Base-by-base conservation (phyloP, 139 green algal species). In the Limnomonas spitsbergensis region DNA sequence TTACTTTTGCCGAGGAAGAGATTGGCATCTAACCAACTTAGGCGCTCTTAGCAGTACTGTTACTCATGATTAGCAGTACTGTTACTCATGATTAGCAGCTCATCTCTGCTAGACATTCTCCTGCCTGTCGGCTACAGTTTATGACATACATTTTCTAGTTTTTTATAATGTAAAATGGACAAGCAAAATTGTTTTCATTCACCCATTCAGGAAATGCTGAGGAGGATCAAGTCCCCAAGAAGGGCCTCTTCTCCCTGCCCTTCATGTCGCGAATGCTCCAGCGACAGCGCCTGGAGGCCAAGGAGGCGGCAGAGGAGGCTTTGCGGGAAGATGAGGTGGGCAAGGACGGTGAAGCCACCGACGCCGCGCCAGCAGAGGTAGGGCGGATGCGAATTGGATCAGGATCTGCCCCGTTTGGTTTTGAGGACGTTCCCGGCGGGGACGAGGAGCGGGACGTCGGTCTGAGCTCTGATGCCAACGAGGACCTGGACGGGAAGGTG, bases 241-340 rank as follows among this genome's bases (percentile, higher is more conserved):
- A 77, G 40, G 70, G 70, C 4, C 70, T 77, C 31, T 77, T 77
- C 70, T 84, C 85, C 9, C 88, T 99, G 75, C 95, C 95, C 29
- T 99, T 99, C 88, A 98, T 98, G 94, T 76, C 83, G 53, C 80
- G 94, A 0, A 92, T 92, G 9, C 77, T 93, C 53, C 87, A 93
- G 80, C 76, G 79, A 76, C 83, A 88, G 82, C 79, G 84, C 6
- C 61, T 92, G 78, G 88, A 86, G 47, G 90, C 87, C 14, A 77
- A 91, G 76, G 81, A 88, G 2, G 91, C 95, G 68, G 90, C 91
- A 0, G 74, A 82, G 53, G 76, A 83, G 24, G 66, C 95, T 70
- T 75, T 89, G 34, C 40, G 31, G 9, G 81, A 74, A 32, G 68
- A 42, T n/a, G 68, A 42, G 68, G 68, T 20, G 14, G 68, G 35